phyloP scores from a whole-genome alignment of 305 asterid species.

The Fraxinus angustifolia region DNA sequence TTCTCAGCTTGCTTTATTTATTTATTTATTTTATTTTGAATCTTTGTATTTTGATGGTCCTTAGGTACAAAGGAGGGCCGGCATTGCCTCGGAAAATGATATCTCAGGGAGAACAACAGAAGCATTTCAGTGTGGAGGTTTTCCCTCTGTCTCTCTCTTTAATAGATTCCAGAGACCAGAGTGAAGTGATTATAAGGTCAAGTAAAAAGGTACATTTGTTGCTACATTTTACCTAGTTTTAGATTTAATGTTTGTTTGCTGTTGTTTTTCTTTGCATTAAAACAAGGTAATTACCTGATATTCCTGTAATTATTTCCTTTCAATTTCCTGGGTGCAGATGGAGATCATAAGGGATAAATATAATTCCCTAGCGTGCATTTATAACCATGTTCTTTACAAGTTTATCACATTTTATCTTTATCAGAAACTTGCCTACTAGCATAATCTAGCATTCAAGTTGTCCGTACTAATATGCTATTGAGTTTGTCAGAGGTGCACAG shows the following conservation, averaged over 20 bases:
- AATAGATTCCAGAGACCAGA: constrained; percentile 64
- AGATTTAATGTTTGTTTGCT: background rate
- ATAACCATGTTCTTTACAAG: background rate
- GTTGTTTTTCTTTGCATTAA: background rate
- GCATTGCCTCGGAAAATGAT: constrained; percentile 75
- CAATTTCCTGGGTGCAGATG: background rate
- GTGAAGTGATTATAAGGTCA: constrained; percentile 49
- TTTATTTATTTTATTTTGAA: constrained; percentile 10
- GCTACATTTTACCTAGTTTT: background rate
- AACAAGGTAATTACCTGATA: background rate
- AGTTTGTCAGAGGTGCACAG: background rate
- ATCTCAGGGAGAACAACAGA: constrained; percentile 65
- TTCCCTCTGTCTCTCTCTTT: constrained; percentile 71
- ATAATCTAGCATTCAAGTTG: background rate
- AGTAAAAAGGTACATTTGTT: constrained; percentile 65
- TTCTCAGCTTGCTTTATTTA: constrained; percentile 9
- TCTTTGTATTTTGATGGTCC: background rate
- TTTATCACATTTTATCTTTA: background rate
- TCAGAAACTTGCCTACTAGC: background rate
- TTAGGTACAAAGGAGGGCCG: constrained; percentile 96
- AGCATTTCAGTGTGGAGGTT: constrained; percentile 72
- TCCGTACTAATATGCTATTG: background rate
- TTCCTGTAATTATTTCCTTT: background rate
- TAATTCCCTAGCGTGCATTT: background rate
- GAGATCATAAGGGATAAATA: background rate